These are phyloP conservation scores for Ormosia semicastrata DNA, from an alignment of 306 rosid species.

Conservation along the genomic window DNA sequence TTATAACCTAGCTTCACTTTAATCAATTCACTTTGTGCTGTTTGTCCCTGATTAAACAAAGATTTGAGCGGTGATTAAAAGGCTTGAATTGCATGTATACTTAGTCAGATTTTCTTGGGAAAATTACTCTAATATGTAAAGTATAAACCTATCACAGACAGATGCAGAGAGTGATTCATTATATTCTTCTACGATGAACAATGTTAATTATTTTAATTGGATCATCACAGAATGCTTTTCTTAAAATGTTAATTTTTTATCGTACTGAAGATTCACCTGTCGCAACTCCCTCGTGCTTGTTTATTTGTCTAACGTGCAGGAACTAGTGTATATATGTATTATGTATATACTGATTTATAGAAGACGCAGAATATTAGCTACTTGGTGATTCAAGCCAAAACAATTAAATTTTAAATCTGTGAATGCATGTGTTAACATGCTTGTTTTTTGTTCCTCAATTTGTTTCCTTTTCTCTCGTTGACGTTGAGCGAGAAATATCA, in stretches of 20 bases:
- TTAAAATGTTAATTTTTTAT: neutral
- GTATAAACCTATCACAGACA: neutral
- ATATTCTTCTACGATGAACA: neutral
- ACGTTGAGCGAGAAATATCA: neutral
- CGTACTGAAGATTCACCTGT: neutral
- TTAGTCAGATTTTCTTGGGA: conserved; percentile 12
- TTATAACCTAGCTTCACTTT: neutral
- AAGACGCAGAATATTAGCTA: neutral
- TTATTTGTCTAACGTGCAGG: neutral
- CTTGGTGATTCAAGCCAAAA: neutral
- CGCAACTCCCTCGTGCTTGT: conserved; percentile 8
- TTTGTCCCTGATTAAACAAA: neutral
- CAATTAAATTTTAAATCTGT: neutral
- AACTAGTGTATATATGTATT: neutral
- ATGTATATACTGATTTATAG: neutral
- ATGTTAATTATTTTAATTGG: neutral
- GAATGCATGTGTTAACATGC: neutral
- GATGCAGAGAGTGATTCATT: neutral
- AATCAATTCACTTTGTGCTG: no score
- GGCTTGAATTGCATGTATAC: neutral
- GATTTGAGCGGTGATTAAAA: neutral
- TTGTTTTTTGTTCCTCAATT: neutral
- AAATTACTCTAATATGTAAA: neutral
- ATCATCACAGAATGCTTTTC: neutral
- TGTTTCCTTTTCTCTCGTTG: neutral